Conservation (phyloP, 805 yeast species). For the Priceomyces fermenticarens region DNA sequence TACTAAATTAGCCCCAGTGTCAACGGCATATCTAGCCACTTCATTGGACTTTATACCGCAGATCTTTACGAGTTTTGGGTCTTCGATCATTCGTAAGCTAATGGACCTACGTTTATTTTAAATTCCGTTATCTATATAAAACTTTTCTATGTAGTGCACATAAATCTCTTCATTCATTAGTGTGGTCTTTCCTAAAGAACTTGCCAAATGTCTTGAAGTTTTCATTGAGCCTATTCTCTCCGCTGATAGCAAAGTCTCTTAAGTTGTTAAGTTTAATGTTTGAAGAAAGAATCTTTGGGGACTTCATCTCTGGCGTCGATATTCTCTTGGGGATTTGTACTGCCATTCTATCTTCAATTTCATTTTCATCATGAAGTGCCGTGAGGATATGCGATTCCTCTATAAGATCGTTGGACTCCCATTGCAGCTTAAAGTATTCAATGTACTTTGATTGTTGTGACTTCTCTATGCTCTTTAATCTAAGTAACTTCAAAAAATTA, state of each 20-base stretch:
- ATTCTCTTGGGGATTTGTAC: constrained; percentile 3
- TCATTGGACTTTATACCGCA: constrained; percentile 75
- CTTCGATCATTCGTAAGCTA: constrained; percentile 1
- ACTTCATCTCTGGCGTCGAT: constrained; percentile 15
- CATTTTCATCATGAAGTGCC: constrained; percentile 26
- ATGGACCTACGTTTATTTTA: no score
- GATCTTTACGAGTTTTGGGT: constrained; percentile 59
- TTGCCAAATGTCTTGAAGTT: constrained; percentile 64
- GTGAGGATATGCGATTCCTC: constrained; percentile 29
- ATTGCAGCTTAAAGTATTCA: constrained; percentile 36
- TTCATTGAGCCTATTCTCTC: constrained; percentile 66
- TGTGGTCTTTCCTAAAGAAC: constrained; percentile 36
- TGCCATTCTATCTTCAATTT: constrained; percentile 1
- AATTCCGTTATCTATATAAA: no score
- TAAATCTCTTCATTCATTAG: constrained; percentile 8
- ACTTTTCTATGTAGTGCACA: no score
- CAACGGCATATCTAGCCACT: constrained; percentile 70
- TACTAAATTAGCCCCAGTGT: constrained; percentile 67
- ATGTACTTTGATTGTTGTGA: constrained; percentile 26
- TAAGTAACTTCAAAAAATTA: constrained; percentile 65
- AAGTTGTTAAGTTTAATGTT: constrained; percentile 40
- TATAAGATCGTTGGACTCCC: constrained; percentile 22
- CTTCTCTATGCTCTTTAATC: constrained; percentile 53
- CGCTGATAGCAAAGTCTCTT: constrained; percentile 43
- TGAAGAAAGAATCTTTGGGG: constrained; percentile 25